Conservation (phyloP, 148 eudicot genomes). For the Camellia lanceoleosa region DNA sequence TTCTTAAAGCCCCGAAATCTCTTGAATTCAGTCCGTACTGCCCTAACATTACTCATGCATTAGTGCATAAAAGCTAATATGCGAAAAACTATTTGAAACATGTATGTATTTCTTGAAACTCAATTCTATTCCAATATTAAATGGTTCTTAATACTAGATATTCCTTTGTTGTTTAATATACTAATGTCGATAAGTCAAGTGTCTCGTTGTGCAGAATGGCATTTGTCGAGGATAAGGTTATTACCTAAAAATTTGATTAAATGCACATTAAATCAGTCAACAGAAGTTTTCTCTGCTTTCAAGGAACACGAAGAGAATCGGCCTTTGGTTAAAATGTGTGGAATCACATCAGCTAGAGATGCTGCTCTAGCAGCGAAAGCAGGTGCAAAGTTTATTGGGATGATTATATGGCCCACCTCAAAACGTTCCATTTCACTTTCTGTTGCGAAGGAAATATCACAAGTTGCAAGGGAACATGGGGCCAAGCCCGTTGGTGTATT, state of each 20-base stretch:
- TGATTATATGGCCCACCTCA: conserved; percentile 96
- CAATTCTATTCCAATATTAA: not conserved
- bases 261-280: conserved; percentile 25
- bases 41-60: conserved; percentile 4
- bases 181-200: not conserved
- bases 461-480: conserved; percentile 71
- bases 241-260: conserved; percentile 26
- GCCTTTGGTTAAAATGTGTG: conserved; percentile 93
- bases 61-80: not conserved
- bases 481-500: conserved; percentile 92
- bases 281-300: conserved; percentile 18
- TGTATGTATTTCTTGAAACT: not conserved
- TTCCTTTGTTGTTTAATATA: not conserved
- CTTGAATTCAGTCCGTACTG: not conserved
- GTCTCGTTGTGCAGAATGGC: conserved; percentile 3
- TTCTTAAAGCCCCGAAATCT: not conserved
- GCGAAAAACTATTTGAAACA: not conserved
- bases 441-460: conserved; percentile 83
- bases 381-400: conserved; percentile 89
- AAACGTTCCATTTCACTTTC: conserved; percentile 76
- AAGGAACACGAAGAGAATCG: conserved; percentile 29
- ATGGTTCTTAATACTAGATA: not conserved
- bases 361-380: conserved; percentile 96
- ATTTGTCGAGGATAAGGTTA: conserved; percentile 18
- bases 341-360: conserved; percentile 84